Conservation (phyloP, 495 filamentous ascomycete species). For the Neurospora sp. region DNA sequence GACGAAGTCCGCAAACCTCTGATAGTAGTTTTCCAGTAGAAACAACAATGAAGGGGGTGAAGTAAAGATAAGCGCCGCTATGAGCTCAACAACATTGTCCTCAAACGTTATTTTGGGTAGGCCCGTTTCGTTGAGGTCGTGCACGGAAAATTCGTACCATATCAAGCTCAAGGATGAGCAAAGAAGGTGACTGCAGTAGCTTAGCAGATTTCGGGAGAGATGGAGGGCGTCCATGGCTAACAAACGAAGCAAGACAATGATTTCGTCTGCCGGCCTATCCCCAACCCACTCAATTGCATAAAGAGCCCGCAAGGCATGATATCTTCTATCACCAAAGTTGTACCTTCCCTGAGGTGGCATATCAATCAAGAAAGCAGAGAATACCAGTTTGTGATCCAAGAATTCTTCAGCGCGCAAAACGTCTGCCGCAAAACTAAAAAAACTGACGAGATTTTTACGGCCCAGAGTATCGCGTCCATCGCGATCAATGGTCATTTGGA, state of each 20-base stretch:
- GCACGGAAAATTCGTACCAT: background rate
- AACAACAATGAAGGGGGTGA: background rate
- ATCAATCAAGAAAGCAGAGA: background rate
- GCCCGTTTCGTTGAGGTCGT: too few relatives aligned
- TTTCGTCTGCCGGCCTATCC: background rate
- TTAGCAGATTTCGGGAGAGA: background rate
- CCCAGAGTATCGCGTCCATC: rapidly evolving
- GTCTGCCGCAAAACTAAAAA: rapidly evolving
- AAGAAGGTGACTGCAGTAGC: background rate
- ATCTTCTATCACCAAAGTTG: too few relatives aligned
- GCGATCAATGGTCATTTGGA: background rate
- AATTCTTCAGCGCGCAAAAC: background rate
- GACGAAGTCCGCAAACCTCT: background rate
- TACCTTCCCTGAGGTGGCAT: background rate
- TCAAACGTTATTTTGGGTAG: background rate
- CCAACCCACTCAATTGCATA: background rate
- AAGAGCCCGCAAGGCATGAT: background rate
- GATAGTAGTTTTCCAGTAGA: background rate
- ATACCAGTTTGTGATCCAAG: background rate
- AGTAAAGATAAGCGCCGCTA: background rate
- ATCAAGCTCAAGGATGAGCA: background rate
- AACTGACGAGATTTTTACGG: rapidly evolving
- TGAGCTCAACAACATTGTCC: background rate
- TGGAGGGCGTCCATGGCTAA: background rate
- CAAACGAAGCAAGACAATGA: background rate